Conservation (phyloP, 2,329 filamentous ascomycete species). For the Dactylellina haptotyla region DNA sequence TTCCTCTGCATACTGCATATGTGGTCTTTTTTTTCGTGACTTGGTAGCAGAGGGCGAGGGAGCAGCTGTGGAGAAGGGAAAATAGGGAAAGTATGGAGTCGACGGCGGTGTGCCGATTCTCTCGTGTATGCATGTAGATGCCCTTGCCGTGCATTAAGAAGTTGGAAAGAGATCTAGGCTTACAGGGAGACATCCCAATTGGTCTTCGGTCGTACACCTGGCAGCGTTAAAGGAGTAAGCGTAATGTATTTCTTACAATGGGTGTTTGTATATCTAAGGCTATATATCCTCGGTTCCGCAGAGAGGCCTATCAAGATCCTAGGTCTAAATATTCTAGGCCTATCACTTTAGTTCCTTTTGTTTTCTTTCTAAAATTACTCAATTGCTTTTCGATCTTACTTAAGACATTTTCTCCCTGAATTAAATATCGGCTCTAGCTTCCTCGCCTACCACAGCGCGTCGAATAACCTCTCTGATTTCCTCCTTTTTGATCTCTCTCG, state of each 20-base stretch:
- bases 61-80: slow-evolving; percentile 1
- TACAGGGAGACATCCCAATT: slow-evolving; percentile 46
- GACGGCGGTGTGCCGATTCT: slow-evolving; percentile 1
- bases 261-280: neutral
- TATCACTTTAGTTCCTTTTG: slow-evolving; percentile 3
- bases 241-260: neutral
- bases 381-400: neutral
- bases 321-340: slow-evolving; percentile 1
- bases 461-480: slow-evolving; percentile 69
- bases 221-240: slow-evolving; percentile 4
- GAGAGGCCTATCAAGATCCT: slow-evolving; percentile 25
- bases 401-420: neutral
- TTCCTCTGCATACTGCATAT: slow-evolving; percentile 50
- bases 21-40: slow-evolving; percentile 9
- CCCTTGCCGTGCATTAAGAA: slow-evolving; percentile 15
- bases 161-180: slow-evolving; percentile 20
- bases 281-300: slow-evolving; percentile 18
- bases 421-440: slow-evolving; percentile 67
- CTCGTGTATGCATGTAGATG: slow-evolving; percentile 13
- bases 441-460: slow-evolving; percentile 71
- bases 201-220: slow-evolving; percentile 12
- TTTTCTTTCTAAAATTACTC: neutral
- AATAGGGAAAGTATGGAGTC: neutral
- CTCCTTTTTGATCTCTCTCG: slow-evolving; percentile 66
- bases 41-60: neutral